phyloP scores from a whole-genome alignment of 208 protist species.

The Acanthamoeba triangularis region DNA sequence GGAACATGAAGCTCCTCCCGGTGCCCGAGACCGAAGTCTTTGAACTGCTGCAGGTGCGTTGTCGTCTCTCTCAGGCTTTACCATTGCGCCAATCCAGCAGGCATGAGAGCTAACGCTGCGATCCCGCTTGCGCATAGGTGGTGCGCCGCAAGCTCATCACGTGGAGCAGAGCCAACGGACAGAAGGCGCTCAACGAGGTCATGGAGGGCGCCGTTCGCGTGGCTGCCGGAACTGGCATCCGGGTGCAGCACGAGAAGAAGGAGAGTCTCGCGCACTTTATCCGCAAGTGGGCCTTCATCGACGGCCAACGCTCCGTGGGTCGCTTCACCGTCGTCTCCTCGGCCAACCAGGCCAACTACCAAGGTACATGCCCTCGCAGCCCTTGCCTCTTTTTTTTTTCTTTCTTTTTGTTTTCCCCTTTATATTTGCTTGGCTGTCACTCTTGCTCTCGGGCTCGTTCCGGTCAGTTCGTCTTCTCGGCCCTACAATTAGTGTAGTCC shows the following conservation, averaged over 20 bases:
- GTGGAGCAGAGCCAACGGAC: slow-evolving; percentile 20
- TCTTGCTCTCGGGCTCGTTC: no score
- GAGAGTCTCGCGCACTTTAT: background rate
- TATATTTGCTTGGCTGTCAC: no score
- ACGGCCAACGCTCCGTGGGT: slow-evolving; percentile 77
- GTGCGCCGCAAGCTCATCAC: slow-evolving; percentile 81
- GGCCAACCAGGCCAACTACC: slow-evolving; percentile 10
- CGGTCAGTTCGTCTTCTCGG: no score
- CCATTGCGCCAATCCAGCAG: background rate
- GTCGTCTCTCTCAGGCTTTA: background rate
- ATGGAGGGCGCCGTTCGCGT: slow-evolving; percentile 86
- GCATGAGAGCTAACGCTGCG: background rate
- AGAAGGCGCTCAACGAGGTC: slow-evolving; percentile 78
- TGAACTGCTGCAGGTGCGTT: slow-evolving; percentile 82
- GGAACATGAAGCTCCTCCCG: slow-evolving; percentile 78
- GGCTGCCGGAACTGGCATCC: slow-evolving; percentile 68
- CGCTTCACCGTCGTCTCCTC: slow-evolving; percentile 79
- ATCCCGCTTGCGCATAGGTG: background rate
- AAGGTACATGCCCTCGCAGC: background rate
- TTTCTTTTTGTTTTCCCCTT: slow-evolving; percentile 20
- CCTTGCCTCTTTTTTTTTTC: background rate
- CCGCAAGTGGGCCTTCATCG: slow-evolving; percentile 83
- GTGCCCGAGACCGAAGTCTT: slow-evolving; percentile 87
- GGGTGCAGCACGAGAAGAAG: slow-evolving; percentile 23
- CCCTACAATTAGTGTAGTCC: no score